Evolutionary conservation across 2,329 filamentous ascomycete genomes (phyloP), one percentile per base, ranked within the genome.

Genomic region (Chaetomium sp.): DNA sequence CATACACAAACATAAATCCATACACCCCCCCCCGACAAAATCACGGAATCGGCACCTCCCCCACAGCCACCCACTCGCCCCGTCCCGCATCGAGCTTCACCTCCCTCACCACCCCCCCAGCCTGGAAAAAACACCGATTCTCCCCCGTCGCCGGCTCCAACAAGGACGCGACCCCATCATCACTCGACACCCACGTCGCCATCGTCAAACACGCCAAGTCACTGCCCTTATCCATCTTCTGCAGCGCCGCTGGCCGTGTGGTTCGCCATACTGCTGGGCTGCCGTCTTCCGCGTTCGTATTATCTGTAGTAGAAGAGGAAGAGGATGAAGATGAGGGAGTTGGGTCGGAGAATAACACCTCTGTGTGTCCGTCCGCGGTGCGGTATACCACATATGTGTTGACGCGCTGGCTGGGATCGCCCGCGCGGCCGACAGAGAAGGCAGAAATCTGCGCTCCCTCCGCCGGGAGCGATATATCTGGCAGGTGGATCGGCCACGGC

Each of bases 81-180:
- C 10, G 44, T 11, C 27, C 33, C 5, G 42, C 48, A 33, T 54
- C 50, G 27, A 60, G 12, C 54, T 14, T 53, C 3, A 54, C 61
- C 57, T 61, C 59, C 8, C 55, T 44, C 41, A 60, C 38, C 12
- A n/a, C 10, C 5, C 59, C 61, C 0, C 54, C 55, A 14, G 37
- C 47, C 53, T 61, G 57, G 37, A 63, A 61, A 35, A 52, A 63
- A n/a, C 61, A 63, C 49, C 58, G 51, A 11, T 38, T 54, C 4
- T 54, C 54, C 3, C 50, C 58, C 6, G 47, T 36, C 19, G 42
- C 40, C 50, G 55, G 52, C 7, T 60, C 56, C 27, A 53, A 8
- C 27, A 51, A 6, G 14, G n/a, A 14, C 1, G 5, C 37, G 6
- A 27, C 38, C 3, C 35, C 32, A 3, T 14, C 43, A 3, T 53